Conservation (phyloP, 352 stramenopile genomes). For the Phytophthora sp. region DNA sequence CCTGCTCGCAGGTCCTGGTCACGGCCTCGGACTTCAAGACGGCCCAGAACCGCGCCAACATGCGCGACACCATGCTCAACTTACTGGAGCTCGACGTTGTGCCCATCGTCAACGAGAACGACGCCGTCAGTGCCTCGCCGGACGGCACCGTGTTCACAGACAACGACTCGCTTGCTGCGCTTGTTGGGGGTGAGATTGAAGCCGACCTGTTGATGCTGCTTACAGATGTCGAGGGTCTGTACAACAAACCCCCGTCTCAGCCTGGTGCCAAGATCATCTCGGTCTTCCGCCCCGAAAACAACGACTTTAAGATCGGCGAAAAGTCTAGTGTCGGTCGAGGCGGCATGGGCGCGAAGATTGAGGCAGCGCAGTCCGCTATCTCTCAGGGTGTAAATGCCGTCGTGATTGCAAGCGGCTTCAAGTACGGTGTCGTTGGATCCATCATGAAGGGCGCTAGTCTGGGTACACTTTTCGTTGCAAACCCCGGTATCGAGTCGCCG, state of each 20-base stretch:
- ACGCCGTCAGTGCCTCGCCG: slow-evolving; percentile 91
- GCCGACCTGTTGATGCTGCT: slow-evolving; percentile 96
- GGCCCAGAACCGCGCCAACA: slow-evolving; percentile 82
- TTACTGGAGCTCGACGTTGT: slow-evolving; percentile 96
- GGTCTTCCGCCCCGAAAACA: slow-evolving; percentile 64
- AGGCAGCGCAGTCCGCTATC: slow-evolving; percentile 89
- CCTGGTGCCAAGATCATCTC: slow-evolving; percentile 83
- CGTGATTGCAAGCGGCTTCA: slow-evolving; percentile 94
- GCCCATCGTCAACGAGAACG: slow-evolving; percentile 99
- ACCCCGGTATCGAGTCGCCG: slow-evolving; percentile 47
- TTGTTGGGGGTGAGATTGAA: slow-evolving; percentile 90
- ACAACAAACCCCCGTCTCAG: slow-evolving; percentile 86
- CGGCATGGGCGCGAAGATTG: slow-evolving; percentile 96
- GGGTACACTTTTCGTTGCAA: slow-evolving; percentile 86
- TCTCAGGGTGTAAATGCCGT: slow-evolving; percentile 90
- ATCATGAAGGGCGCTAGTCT: slow-evolving; percentile 86
- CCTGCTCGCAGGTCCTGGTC: slow-evolving; percentile 93
- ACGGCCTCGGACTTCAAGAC: slow-evolving; percentile 87
- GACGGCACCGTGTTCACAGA: slow-evolving; percentile 93
- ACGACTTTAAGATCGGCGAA: slow-evolving; percentile 75
- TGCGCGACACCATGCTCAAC: slow-evolving; percentile 90
- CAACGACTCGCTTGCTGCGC: slow-evolving; percentile 94
- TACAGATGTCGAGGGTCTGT: slow-evolving; percentile 98
- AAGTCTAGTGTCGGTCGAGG: slow-evolving; percentile 89
- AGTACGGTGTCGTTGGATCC: slow-evolving; percentile 92